Base-by-base conservation (phyloP, 2,329 filamentous ascomycete genomes). In the Paracamarosporium sp. region DNA sequence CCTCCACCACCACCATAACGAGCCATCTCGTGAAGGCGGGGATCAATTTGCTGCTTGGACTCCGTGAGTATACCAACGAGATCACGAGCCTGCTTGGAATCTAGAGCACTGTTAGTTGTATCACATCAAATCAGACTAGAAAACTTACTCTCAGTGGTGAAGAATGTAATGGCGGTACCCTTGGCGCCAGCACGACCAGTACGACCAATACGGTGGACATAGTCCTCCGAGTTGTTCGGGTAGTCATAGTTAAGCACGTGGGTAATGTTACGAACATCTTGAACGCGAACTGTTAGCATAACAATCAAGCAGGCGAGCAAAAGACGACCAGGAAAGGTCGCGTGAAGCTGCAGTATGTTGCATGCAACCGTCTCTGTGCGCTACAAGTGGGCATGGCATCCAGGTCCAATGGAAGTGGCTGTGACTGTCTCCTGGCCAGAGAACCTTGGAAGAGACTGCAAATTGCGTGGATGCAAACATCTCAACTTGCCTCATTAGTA, bases 231-330 rank as follows among this genome's bases (percentile, higher is more conserved):
- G 78, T 89, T 98, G 85, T 98, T 98, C 80, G 94, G 94, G 82
- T 98, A 98, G 80, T 98, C 95, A 91, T 98, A 97, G 89, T 98
- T 98, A 83, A 99, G 87, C 82, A 99, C 95, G 84, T 99, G 95
- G 82, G 95, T 98, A 85, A 99, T 99, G 87, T 99, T 96, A 84
- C 93, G 94, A 85, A 99, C 95, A 90, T 99, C 95, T 98, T 97
- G 77, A 82, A 83, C 82, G 79, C 83, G 85, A 80, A 87, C 85
- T 40, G 91, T 96, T 96, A 96, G 92, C 87, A 87, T 73, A 80
- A 83, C 65, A 67, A 73, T 78, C 74, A 80, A 74, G 74, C 59
- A 64, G 67, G 65, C 68, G 71, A 79, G 73, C 73, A 79, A 79
- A 75, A 75, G 76, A 69, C 71, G 78, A 80, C 79, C 84, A 84